Evolutionary conservation across 441 rosid species (phyloP).

Genomic region (Jatropha podagrica): DNA sequence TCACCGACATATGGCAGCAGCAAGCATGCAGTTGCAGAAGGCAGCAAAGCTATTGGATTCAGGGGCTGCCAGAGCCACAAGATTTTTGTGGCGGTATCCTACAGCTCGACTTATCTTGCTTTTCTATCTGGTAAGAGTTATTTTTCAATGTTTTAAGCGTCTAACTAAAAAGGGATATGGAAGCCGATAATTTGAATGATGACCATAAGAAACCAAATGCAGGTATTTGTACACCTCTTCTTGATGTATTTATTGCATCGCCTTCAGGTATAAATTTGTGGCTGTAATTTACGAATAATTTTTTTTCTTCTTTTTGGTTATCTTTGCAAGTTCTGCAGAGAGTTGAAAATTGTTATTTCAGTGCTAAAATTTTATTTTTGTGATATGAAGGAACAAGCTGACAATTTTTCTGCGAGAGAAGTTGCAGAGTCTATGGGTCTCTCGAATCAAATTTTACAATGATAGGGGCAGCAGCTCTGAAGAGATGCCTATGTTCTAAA

Average conservation of each 20-base stretch:
- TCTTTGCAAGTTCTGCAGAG: not conserved
- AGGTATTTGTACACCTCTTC: slow-evolving; percentile 97
- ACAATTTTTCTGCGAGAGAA: slow-evolving; percentile 64
- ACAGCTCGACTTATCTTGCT: slow-evolving; percentile 76
- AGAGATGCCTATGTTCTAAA: not conserved
- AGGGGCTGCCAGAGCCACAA: slow-evolving; percentile 94
- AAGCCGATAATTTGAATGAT: slow-evolving; percentile 16
- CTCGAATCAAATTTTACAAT: slow-evolving; percentile 45
- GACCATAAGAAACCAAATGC: slow-evolving; percentile 33
- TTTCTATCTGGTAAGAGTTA: slow-evolving; percentile 72
- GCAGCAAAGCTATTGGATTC: slow-evolving; percentile 90
- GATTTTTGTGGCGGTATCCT: slow-evolving; percentile 99
- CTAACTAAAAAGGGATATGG: slow-evolving; percentile 7
- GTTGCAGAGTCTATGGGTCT: slow-evolving; percentile 80
- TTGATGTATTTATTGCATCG: slow-evolving; percentile 94
- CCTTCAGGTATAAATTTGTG: slow-evolving; percentile 70
- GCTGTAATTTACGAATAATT: not conserved
- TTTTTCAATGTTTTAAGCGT: slow-evolving; percentile 7
- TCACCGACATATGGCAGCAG: slow-evolving; percentile 86
- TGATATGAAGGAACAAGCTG: slow-evolving; percentile 75
- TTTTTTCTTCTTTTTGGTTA: not conserved
- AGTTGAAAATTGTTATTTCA: not conserved
- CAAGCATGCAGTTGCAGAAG: slow-evolving; percentile 87
- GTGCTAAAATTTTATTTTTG: slow-evolving; percentile 11
- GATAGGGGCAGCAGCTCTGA: slow-evolving; percentile 3